Percentiles rank a stretch among this genome's conserved stretches.
These are phyloP conservation scores for Rugonectria rugulosa DNA, from an alignment of 2,329 filamentous ascomycete species.

Conservation along the genomic window DNA sequence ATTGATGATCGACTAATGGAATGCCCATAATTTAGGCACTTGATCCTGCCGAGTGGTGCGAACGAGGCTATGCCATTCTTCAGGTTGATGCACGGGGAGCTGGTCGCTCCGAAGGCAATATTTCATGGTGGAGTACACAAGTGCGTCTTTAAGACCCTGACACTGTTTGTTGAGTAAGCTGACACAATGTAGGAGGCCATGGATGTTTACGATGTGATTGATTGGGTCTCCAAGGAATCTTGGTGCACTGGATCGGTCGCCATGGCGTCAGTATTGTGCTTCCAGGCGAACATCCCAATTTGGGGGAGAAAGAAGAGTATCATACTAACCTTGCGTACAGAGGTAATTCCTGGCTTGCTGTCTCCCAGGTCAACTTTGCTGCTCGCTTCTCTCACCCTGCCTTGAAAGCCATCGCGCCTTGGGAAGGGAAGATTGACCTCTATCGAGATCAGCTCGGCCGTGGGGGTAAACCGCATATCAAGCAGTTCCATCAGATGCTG, in stretches of 20 bases:
- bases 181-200: no score
- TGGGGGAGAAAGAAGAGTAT: no score
- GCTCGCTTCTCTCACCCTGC: not conserved
- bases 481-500: no score
- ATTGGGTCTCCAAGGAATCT: not conserved
- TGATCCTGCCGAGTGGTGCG: constrained; percentile 4
- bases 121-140: not conserved
- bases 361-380: not conserved
- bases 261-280: no score
- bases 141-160: no score
- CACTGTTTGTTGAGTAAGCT: no score
- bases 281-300: no score
- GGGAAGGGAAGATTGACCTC: not conserved
- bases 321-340: no score
- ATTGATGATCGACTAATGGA: no score
- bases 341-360: constrained; percentile 6
- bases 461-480: not conserved
- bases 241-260: constrained; percentile 6
- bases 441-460: not conserved
- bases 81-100: constrained; percentile 1
- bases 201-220: constrained; percentile 1
- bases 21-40: no score
- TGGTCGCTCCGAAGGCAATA: constrained; percentile 1
- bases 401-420: constrained; percentile 4
- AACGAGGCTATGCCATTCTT: not conserved